These are phyloP conservation scores for Alternaria sp. DNA, from an alignment of 2,329 filamentous ascomycete species.

Conservation along the genomic window DNA sequence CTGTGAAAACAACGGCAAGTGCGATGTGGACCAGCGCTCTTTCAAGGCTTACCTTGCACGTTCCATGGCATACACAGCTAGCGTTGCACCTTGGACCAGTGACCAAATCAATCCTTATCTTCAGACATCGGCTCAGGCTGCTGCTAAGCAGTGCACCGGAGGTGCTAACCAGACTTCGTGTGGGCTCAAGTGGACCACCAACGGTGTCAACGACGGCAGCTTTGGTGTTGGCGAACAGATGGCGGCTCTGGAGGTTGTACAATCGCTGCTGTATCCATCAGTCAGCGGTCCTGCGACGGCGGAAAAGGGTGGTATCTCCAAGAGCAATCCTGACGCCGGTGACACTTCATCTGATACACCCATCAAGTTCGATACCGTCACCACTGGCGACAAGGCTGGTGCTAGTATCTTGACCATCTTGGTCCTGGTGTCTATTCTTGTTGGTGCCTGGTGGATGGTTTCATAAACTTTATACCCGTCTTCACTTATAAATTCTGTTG, in stretches of 20 bases:
- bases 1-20: slow-evolving; percentile 57
- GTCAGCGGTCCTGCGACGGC: slow-evolving; percentile 55
- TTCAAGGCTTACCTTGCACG: slow-evolving; percentile 57
- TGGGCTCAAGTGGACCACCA: slow-evolving; percentile 56
- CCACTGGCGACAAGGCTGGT: slow-evolving; percentile 71
- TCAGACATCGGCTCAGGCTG: slow-evolving; percentile 63
- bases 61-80: slow-evolving; percentile 54
- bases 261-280: slow-evolving; percentile 53
- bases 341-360: slow-evolving; percentile 41
- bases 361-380: slow-evolving; percentile 53
- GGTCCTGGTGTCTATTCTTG: slow-evolving; percentile 64
- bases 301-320: slow-evolving; percentile 61
- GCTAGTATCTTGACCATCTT: slow-evolving; percentile 72
- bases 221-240: slow-evolving; percentile 68
- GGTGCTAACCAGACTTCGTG: slow-evolving; percentile 58
- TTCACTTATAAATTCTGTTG: slow-evolving; percentile 3
- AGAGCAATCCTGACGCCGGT: slow-evolving; percentile 57
- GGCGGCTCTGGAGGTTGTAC: slow-evolving; percentile 65
- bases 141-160: slow-evolving; percentile 64
- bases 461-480: slow-evolving; percentile 30
- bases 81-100: slow-evolving; percentile 51
- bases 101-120: slow-evolving; percentile 61
- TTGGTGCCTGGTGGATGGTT: slow-evolving; percentile 66
- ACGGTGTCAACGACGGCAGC: slow-evolving; percentile 56
- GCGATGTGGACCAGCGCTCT: slow-evolving; percentile 59